Base-by-base conservation (phyloP, 2,329 filamentous ascomycete genomes). In the Dendrostoma leiphaemia region DNA sequence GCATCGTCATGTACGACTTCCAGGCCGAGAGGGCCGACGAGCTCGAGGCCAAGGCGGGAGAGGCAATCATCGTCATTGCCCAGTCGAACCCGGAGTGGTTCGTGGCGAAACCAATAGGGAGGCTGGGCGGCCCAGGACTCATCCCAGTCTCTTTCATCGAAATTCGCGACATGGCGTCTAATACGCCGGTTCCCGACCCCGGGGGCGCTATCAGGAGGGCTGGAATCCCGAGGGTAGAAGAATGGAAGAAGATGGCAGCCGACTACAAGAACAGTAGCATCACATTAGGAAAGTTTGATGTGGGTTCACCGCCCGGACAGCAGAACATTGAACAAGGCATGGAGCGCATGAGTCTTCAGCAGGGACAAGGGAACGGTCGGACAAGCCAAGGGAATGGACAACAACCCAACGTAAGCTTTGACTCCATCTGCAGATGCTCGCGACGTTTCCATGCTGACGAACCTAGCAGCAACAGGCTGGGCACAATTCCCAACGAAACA, bases 201-300 rank as follows among this genome's bases (percentile, higher is more conserved):
- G 79, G 89, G 24, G 92, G 92, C 28, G 93, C 94, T 1, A 90
- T 99, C 53, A 84, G 85, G 63, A 86, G 87, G 63, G 94, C 94
- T 2, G 92, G 93, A 19, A 92, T 99, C 7, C 94, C 94, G 12
- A 88, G 87, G 65, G 94, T 99, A 3, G 94, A 99, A 68, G 94
- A 99, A 65, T 99, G 94, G 94, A 99, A 99, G 78, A 96, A 95
- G 74, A 97, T 97, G 91, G 92, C 94, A 0, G 93, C 93, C 53
- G 93, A 97, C 60, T 99, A 99, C 74, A 99, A 99, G 78, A 97
- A 97, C 69, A 96, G 92, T 70, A 97, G 94, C 73, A 97, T 99
- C 67, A 93, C 92, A 0, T 77, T 99, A 38, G 94, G 94, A 62
- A 96, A 93, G 72, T 93, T 95, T 62, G 90, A 93, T 64, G 78